Conservation (phyloP, 169 alveolate genomes). For the Perkinsus olseni region DNA sequence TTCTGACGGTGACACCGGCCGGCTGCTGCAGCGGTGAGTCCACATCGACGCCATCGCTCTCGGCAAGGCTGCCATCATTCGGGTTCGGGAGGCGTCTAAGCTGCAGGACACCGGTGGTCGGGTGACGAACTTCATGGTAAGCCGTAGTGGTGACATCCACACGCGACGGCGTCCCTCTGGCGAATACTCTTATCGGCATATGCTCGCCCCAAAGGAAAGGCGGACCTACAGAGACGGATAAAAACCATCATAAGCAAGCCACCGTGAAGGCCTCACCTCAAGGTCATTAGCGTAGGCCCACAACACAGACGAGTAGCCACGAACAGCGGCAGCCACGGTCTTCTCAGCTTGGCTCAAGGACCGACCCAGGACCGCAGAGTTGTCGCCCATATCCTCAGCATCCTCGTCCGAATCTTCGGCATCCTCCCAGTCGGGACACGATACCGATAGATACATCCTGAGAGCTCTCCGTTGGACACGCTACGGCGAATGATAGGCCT, state of each 20-base stretch:
- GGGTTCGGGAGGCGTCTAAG: neutral
- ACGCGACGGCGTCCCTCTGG: neutral
- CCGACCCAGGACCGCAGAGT: neutral
- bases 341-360: neutral
- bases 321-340: neutral
- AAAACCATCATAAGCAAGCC: neutral
- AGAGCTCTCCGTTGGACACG: neutral
- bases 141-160: neutral
- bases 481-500: neutral
- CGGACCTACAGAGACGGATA: neutral
- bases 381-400: neutral
- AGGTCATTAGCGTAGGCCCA: neutral
- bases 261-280: neutral
- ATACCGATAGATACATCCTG: neutral
- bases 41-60: neutral
- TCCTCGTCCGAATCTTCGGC: conserved; percentile 23
- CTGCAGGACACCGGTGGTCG: neutral
- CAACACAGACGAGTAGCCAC: neutral
- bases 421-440: conserved; percentile 25
- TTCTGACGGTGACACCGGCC: neutral
- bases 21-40: neutral
- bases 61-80: neutral
- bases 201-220: neutral
- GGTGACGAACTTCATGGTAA: neutral
- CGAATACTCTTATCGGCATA: neutral